A percentile compares a stretch with the other conserved stretches of the same genome.
Evolutionary conservation across 345 rosid species (phyloP).

Genomic region (Lenwebbia sp.): DNA sequence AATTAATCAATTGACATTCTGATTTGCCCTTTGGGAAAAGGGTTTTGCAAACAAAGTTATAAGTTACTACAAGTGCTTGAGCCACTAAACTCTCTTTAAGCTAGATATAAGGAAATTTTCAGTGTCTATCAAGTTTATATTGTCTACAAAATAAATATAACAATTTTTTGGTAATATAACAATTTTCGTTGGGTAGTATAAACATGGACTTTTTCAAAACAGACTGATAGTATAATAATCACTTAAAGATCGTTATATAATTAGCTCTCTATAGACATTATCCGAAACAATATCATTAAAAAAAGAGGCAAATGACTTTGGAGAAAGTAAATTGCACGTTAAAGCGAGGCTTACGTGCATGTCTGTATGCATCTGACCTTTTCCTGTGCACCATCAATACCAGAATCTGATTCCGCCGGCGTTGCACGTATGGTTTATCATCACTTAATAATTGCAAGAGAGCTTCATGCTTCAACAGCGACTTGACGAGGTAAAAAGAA

Average conservation of each 20-base stretch:
- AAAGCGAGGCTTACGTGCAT: neutral
- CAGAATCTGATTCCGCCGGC: neutral
- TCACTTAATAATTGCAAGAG: neutral
- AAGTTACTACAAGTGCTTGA: neutral
- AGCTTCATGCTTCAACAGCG: neutral
- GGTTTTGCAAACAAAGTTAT: neutral
- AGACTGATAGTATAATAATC: rapidly evolving
- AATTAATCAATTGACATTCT: neutral
- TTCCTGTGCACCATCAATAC: neutral
- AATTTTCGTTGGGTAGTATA: neutral
- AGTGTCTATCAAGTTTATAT: neutral
- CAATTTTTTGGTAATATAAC: no score
- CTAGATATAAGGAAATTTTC: neutral
- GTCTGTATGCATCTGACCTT: neutral
- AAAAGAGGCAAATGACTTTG: neutral
- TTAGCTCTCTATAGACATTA: neutral
- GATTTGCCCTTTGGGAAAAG: neutral
- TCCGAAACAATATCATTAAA: neutral
- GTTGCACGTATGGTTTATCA: neutral
- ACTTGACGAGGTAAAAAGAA: neutral
- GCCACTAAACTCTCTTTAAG: neutral
- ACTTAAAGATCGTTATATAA: no score
- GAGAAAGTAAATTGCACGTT: neutral
- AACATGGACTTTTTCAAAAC: neutral
- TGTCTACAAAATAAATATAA: neutral